A percentile compares a stretch with the other conserved stretches of the same genome.
Conservation (phyloP, 164 flowering plant species). For the Cinnamomum micranthum region DNA sequence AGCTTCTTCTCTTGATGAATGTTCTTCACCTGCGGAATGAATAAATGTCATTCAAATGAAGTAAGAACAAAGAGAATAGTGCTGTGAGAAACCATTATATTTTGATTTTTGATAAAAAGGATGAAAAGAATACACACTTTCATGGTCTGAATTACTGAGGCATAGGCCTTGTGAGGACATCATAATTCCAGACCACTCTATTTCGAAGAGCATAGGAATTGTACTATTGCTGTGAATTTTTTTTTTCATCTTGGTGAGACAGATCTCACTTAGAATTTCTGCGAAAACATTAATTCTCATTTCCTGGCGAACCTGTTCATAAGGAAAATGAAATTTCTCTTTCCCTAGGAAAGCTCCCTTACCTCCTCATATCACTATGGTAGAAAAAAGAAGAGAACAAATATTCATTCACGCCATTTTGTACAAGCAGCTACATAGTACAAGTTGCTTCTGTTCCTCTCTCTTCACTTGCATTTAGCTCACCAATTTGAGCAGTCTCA, state of each 20-base stretch:
- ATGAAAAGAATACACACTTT: background rate
- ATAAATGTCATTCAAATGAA: background rate
- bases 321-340: background rate
- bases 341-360: background rate
- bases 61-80: background rate
- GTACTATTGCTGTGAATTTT: background rate
- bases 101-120: no score
- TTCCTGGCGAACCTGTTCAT: background rate
- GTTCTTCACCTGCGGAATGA: constrained; percentile 58
- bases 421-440: background rate
- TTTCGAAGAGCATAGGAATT: background rate
- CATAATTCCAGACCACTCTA: background rate
- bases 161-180: background rate
- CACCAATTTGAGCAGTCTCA: background rate
- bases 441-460: background rate
- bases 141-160: background rate
- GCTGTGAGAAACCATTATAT: no score
- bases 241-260: background rate
- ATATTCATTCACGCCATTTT: background rate
- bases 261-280: background rate
- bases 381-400: background rate
- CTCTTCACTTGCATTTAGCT: background rate
- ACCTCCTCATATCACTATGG: background rate
- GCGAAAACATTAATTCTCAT: background rate
- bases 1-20: constrained; percentile 78